These are phyloP conservation scores for Xylariaceae sp. DNA, from an alignment of 2,329 filamentous ascomycete genomes.

Conservation along the genomic window DNA sequence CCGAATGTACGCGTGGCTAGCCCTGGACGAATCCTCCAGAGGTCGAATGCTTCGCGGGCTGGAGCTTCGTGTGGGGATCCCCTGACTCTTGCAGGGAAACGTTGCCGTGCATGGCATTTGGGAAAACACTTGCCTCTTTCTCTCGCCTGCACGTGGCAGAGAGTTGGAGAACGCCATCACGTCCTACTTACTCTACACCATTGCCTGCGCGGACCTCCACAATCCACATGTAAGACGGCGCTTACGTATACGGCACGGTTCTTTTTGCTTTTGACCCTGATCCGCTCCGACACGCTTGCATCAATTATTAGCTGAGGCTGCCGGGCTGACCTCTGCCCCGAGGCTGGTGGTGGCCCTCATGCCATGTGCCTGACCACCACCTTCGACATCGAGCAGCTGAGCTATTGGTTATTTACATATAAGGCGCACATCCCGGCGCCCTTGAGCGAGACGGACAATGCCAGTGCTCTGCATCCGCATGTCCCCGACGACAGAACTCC, in stretches of 20 bases:
- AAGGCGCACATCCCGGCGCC: background rate
- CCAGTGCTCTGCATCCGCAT: background rate
- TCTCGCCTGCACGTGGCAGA: slow-evolving; percentile 7
- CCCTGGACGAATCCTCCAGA: background rate
- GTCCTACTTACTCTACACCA: no score
- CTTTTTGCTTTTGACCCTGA: background rate
- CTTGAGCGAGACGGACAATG: background rate
- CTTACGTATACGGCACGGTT: background rate
- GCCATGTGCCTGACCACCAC: background rate
- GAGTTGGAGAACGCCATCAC: no score
- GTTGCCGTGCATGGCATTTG: no score
- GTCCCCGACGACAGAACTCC: no score
- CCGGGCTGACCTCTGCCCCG: background rate
- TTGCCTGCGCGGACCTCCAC: background rate
- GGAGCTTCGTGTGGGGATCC: background rate
- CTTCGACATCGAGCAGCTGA: background rate
- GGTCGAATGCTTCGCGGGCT: background rate
- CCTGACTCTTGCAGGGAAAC: slow-evolving; percentile 1
- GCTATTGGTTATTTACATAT: background rate
- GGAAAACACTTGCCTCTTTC: background rate
- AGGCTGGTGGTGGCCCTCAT: background rate
- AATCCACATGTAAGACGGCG: slow-evolving; percentile 1
- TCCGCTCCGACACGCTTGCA: background rate
- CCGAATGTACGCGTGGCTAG: no score
- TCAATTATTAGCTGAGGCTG: background rate